These are phyloP conservation scores for Tagetes erecta DNA, from an alignment of 129 eudicot species.

Conservation along the genomic window DNA sequence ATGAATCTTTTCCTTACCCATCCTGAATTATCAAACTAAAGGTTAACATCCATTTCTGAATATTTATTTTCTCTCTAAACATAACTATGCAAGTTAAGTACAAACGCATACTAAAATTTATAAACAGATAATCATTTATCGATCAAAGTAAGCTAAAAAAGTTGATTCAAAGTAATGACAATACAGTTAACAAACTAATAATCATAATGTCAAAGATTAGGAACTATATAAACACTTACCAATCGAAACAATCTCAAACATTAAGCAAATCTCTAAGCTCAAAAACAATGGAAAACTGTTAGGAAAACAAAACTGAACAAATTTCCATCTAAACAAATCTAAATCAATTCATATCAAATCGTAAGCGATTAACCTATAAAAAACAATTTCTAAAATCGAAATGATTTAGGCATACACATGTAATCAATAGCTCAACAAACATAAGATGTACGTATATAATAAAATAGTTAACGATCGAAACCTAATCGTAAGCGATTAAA, in stretches of 20 bases:
- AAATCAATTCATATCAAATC: neutral
- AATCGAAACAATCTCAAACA: no score
- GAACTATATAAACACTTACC: no score
- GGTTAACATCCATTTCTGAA: no score
- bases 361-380: neutral
- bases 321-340: neutral
- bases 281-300: neutral
- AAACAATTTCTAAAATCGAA: neutral
- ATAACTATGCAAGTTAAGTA: neutral
- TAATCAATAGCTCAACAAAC: neutral
- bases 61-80: no score
- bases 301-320: neutral
- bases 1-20: conserved; percentile 64
- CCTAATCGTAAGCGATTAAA: neutral
- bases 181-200: no score
- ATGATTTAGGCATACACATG: neutral
- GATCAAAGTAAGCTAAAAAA: neutral
- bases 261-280: no score
- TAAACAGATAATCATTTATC: neutral
- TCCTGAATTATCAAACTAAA: conserved; percentile 27
- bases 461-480: no score
- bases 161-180: no score
- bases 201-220: no score
- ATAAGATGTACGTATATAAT: no score
- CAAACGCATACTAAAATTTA: neutral